Percentiles rank a stretch among this genome's conserved stretches.
Evolutionary conservation across 2,329 filamentous ascomycete species (phyloP).

Genomic region (Arthroderma sp.): DNA sequence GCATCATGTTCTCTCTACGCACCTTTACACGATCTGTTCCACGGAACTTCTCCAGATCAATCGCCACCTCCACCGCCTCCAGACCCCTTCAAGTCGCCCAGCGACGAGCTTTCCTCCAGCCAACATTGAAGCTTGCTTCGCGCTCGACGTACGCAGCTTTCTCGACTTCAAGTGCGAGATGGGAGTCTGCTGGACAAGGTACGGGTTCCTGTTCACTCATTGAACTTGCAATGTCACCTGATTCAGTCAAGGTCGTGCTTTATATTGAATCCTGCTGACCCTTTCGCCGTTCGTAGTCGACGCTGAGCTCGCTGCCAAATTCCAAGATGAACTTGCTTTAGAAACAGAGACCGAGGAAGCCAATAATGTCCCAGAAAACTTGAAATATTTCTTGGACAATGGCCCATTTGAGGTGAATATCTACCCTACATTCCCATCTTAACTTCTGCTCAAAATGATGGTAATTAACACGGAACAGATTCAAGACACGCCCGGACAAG

Average conservation of each 20-base stretch:
- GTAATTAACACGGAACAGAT: conserved; percentile 26
- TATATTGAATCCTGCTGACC: conserved; percentile 4
- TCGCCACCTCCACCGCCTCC: conserved; percentile 38
- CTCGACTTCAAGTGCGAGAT: conserved; percentile 31
- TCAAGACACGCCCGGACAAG: conserved; percentile 66
- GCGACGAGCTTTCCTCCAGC: conserved; percentile 38
- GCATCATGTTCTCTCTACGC: conserved; percentile 58
- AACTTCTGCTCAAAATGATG: neutral
- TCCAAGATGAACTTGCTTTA: conserved; percentile 69
- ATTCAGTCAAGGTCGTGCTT: neutral
- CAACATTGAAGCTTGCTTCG: conserved; percentile 33
- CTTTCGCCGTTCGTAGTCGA: conserved; percentile 38
- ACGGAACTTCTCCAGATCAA: conserved; percentile 45
- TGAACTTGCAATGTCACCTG: neutral
- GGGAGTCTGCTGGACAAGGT: conserved; percentile 36
- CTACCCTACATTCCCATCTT: neutral
- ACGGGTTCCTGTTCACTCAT: conserved; percentile 11
- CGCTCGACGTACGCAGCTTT: conserved; percentile 33
- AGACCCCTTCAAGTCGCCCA: conserved; percentile 37
- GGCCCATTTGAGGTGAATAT: conserved; percentile 58
- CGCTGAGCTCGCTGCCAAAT: conserved; percentile 71
- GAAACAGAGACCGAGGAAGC: conserved; percentile 68
- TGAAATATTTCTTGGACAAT: conserved; percentile 81
- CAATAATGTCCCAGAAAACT: conserved; percentile 58
- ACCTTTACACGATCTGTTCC: conserved; percentile 53